phyloP scores from a whole-genome alignment of 2,329 filamentous ascomycete species.

The Cordyceps tenuipes region DNA sequence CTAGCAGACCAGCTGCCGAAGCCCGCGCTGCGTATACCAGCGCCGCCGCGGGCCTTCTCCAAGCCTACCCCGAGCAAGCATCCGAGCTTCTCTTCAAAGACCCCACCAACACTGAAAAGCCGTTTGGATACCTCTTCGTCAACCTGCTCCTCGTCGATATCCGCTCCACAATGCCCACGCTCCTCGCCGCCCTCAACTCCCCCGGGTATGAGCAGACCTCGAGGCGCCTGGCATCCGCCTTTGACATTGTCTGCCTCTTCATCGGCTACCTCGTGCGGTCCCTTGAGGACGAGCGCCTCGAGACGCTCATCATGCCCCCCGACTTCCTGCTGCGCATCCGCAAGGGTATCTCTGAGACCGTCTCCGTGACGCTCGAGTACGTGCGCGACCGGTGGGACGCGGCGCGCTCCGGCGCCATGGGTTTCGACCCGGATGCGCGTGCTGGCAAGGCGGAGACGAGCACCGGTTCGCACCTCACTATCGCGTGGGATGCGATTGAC shows the following conservation, averaged over 20 bases:
- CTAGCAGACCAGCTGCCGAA: conserved; percentile 44
- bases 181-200: conserved; percentile 50
- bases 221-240: conserved; percentile 49
- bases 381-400: conserved; percentile 64
- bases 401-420: conserved; percentile 52
- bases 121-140: conserved; percentile 54
- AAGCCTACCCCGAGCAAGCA: conserved; percentile 40
- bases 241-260: conserved; percentile 55
- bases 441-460: conserved; percentile 33
- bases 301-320: conserved; percentile 40
- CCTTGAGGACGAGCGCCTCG: conserved; percentile 38
- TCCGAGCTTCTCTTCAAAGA: conserved; percentile 45
- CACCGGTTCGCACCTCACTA: conserved; percentile 36
- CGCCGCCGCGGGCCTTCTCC: conserved; percentile 48
- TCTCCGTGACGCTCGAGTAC: conserved; percentile 56
- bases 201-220: conserved; percentile 43
- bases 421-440: conserved; percentile 51
- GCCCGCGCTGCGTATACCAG: conserved; percentile 52
- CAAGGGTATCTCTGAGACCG: conserved; percentile 52
- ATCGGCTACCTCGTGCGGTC: conserved; percentile 48
- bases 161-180: conserved; percentile 50
- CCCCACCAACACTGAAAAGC: conserved; percentile 34
- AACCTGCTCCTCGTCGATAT: conserved; percentile 60
- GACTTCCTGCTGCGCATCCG: conserved; percentile 55
- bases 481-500: conserved; percentile 51